Percentiles rank a stretch among this genome's conserved stretches.
phyloP scores from a whole-genome alignment of 805 yeast species.

The Candida boidinii region DNA sequence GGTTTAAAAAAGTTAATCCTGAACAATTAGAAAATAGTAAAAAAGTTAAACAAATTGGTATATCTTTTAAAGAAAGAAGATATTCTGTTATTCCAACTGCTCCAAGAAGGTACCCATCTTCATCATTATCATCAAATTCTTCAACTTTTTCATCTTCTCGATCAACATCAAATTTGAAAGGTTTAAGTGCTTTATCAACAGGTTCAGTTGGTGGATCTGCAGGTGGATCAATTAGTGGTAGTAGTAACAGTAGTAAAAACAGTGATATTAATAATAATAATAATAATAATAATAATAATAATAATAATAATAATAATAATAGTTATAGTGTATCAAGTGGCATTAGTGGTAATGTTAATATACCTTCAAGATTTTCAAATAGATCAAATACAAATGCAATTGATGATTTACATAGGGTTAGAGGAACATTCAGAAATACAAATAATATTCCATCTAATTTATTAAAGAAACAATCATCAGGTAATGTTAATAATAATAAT shows the following conservation, averaged over 20 bases:
- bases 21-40: constrained; percentile 37
- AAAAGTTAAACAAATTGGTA: constrained; percentile 62
- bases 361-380: constrained; percentile 4
- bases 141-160: not conserved
- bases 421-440: constrained; percentile 9
- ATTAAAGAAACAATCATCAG: not conserved
- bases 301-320: too few species aligned
- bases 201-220: not conserved
- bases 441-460: not conserved
- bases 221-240: not conserved
- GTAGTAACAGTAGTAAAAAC: not conserved
- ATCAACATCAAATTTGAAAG: not conserved
- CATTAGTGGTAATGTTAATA: too few species aligned
- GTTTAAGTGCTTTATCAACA: not conserved
- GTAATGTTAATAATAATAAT: not conserved
- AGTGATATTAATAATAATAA: not conserved
- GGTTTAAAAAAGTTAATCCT: constrained; percentile 60
- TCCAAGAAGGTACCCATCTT: constrained; percentile 28
- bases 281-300: not conserved
- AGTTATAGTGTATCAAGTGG: too few species aligned
- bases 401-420: constrained; percentile 13
- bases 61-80: constrained; percentile 59
- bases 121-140: too few species aligned
- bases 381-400: constrained; percentile 9
- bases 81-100: constrained; percentile 75